These are phyloP conservation scores for Candida wancherniae DNA, from an alignment of 805 yeast species.

Conservation along the genomic window DNA sequence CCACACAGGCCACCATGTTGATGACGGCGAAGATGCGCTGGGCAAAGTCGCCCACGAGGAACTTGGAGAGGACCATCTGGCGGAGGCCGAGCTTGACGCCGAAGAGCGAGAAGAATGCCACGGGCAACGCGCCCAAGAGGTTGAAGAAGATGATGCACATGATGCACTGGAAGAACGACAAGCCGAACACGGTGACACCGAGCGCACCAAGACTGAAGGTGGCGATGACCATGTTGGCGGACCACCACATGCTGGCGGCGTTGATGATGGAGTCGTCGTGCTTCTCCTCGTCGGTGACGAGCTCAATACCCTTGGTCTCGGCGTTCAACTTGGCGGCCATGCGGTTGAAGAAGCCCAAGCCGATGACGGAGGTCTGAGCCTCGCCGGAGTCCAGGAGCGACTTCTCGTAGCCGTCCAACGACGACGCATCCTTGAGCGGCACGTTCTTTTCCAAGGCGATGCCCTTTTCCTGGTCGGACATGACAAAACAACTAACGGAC, in stretches of 20 bases:
- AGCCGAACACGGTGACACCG: constrained; percentile 53
- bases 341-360: constrained; percentile 26
- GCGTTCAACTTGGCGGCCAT: constrained; percentile 35
- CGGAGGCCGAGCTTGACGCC: constrained; percentile 85
- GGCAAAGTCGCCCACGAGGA: constrained; percentile 67
- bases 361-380: constrained; percentile 24
- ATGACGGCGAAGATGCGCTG: constrained; percentile 74
- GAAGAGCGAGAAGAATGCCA: constrained; percentile 76
- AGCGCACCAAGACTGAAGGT: constrained; percentile 71
- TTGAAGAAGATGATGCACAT: constrained; percentile 68
- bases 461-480: constrained; percentile 14
- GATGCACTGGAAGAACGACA: constrained; percentile 71
- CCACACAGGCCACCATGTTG: constrained; percentile 81
- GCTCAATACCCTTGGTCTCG: constrained; percentile 69
- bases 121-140: constrained; percentile 68
- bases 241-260: constrained; percentile 86
- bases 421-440: constrained; percentile 17
- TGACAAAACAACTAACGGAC: too few relatives aligned
- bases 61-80: constrained; percentile 80
- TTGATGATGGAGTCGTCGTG: constrained; percentile 58
- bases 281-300: constrained; percentile 75
- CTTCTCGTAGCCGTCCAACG: constrained; percentile 23
- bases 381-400: constrained; percentile 19
- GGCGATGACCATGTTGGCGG: constrained; percentile 85
- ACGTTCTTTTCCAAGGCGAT: constrained; percentile 5